Evolutionary conservation across 345 rosid species (phyloP), one percentile per base, ranked within the genome.

Genomic region (Aquilaria malaccensis): DNA sequence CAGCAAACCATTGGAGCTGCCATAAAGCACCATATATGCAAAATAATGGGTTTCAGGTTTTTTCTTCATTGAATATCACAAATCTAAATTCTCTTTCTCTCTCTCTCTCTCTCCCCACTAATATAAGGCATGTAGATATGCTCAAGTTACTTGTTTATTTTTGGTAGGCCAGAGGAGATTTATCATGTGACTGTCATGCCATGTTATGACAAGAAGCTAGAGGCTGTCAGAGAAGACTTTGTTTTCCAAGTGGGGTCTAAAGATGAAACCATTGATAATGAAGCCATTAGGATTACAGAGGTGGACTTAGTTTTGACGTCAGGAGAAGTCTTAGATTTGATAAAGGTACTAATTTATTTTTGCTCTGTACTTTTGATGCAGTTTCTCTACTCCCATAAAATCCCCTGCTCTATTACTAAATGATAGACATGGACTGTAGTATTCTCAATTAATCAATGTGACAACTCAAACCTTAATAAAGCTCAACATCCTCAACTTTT

Each of bases 131-230:
- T 83, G 91, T 65, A 80, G 96, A 96, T 90, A 45, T 52, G 53
- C 59, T 45, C 59, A 50, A 55, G 9, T 32, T 15, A 49, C 68
- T 66, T 48, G 58, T 37, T 76, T 45, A 60, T 61, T 58, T 57
- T 60, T 74, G 52, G 60, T 72, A 94, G 99, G 86, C 81, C 88
- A 11, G 81, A 88, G 7, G 88, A 94, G 63, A 70, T 91, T 52
- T 88, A 88, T 74, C 97, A 94, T 77, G 96, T 88, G 59, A 88
- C 96, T 29, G 89, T 91, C 71, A 94, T 94, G 97, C 99, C 97
- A 6, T 94, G 97, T 63, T 91, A 88, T 69, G 99, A 94, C 75
- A 94, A 91, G 79, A 94, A 91, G 86, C 95, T 91, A 2, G 97
- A 94, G 78, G 99, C 97, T 62, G 67, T 85, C 1, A 85, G 99